A percentile compares a stretch with the other conserved stretches of the same genome.
phyloP scores from a whole-genome alignment of 192 early-diverging fungal genomes.

The Linnemannia elongata region DNA sequence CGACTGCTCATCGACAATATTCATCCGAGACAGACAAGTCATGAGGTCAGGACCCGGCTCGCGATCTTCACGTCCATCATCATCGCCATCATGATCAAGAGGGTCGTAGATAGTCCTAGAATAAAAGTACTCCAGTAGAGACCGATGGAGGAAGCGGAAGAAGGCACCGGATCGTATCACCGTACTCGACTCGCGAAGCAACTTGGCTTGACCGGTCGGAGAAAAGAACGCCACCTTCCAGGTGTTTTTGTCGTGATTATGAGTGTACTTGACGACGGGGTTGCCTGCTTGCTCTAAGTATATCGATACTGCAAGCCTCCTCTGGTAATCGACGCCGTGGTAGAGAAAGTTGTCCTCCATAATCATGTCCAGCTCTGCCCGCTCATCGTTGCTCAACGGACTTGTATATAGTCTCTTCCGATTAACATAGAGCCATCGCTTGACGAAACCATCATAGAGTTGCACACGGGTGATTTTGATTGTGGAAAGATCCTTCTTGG shows the following conservation, averaged over 20 bases:
- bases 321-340: background rate
- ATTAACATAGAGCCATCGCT: too few relatives aligned
- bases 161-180: background rate
- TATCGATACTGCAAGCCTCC: background rate
- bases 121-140: background rate
- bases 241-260: background rate
- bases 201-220: background rate
- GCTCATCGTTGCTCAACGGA: too few relatives aligned
- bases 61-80: too few relatives aligned
- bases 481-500: too few relatives aligned
- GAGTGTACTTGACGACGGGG: background rate
- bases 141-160: background rate
- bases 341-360: too few relatives aligned
- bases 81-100: fast-evolving
- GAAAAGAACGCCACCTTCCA: background rate
- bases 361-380: too few relatives aligned
- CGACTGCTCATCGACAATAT: background rate
- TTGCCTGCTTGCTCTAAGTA: background rate
- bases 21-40: too few relatives aligned
- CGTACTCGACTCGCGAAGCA: too few relatives aligned
- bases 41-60: too few relatives aligned
- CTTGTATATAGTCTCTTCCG: too few relatives aligned
- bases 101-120: background rate
- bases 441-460: too few relatives aligned
- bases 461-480: too few relatives aligned